Base-by-base conservation (phyloP, 805 yeast genomes). In the Candida morakotiae region DNA sequence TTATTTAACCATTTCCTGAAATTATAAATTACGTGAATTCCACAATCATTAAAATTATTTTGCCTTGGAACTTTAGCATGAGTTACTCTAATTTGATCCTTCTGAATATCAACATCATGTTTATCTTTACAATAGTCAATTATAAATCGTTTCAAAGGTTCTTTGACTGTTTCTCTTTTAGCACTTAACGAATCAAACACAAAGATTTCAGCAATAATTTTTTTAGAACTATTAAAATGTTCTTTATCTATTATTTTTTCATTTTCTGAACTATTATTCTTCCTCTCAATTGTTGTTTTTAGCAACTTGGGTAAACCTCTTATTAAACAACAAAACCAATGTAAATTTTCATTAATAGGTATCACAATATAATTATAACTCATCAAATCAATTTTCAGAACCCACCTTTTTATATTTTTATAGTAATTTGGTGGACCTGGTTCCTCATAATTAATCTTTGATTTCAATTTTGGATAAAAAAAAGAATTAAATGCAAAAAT, bases 1-100 rank as follows among this genome's bases (percentile, higher is more conserved):
- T 74, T 58, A 17, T 62, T 61, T 31, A 82, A 64, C 58, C 86
- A 80, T 44, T 72, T 76, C 39, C 68, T 64, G 9, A 81, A 71
- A 48, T 84, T 88, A 47, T 81, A 81, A 11, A 93, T 81, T 2
- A 91, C 85, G 60, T 86, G 96, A 15, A 93, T 77, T 1, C 98
- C 98, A 64, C 98, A 93, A 56, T 93, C 98, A 53, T 88, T 86
- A 61, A 81, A 79, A 55, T 93, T 93, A 21, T 80, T 79, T 53
- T 93, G 98, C 41, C 72, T 78, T 1, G 97, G 96, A 0, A 87
- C 93, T 4, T 64, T 52, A 4, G 80, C 78, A 6, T 66, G 56
- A 35, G 65, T 55, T 32, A 76, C 60, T 30, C 68, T 56, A 16
- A 89, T 74, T 29, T 65, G 69, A 4, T 61, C 56, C 9, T 65